Percentiles rank a stretch among this genome's conserved stretches.
Evolutionary conservation across 192 early-diverging fungal genomes (phyloP).

Genomic region (Jimgerdemannia flammicorona): DNA sequence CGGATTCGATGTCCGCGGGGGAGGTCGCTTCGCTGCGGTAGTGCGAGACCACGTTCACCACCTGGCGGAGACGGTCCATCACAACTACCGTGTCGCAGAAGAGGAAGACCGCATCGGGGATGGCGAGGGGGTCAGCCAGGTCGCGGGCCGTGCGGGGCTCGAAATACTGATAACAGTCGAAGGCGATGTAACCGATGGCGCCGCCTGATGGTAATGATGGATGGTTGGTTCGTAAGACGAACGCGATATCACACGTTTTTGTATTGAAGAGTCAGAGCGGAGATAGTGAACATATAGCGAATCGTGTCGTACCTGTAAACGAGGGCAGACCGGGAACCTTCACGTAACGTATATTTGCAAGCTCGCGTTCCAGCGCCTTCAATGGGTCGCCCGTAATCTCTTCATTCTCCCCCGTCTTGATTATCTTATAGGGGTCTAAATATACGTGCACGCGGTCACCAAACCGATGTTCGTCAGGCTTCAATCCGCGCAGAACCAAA

Average conservation of each 20-base stretch:
- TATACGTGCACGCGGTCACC: not conserved
- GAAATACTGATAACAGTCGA: conserved; percentile 98
- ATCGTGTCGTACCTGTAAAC: conserved; percentile 62
- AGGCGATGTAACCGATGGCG: conserved; percentile 95
- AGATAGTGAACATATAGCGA: not conserved
- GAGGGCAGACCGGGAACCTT: conserved; percentile 76
- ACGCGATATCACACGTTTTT: not conserved
- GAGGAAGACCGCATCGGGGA: conserved; percentile 94
- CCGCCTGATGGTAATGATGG: conserved; percentile 58
- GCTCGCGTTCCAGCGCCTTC: conserved; percentile 78
- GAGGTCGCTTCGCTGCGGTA: conserved; percentile 63
- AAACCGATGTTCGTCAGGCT: too few relatives aligned
- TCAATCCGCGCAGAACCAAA: too few relatives aligned
- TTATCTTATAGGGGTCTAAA: conserved; percentile 82
- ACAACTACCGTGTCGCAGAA: conserved; percentile 94
- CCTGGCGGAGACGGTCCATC: conserved; percentile 92
- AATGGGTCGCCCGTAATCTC: conserved; percentile 81
- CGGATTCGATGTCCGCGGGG: conserved; percentile 42
- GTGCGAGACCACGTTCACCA: conserved; percentile 91
- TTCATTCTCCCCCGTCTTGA: conserved; percentile 73
- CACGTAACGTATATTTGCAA: conserved; percentile 73
- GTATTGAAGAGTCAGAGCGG: too few relatives aligned
- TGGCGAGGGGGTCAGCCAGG: conserved; percentile 77
- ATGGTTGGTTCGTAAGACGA: not conserved
- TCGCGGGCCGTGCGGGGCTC: conserved; percentile 85